Evolutionary conservation across 176 grass and related monocot genomes (phyloP), one percentile per base, ranked within the genome.

Genomic region (Eleusine indica): DNA sequence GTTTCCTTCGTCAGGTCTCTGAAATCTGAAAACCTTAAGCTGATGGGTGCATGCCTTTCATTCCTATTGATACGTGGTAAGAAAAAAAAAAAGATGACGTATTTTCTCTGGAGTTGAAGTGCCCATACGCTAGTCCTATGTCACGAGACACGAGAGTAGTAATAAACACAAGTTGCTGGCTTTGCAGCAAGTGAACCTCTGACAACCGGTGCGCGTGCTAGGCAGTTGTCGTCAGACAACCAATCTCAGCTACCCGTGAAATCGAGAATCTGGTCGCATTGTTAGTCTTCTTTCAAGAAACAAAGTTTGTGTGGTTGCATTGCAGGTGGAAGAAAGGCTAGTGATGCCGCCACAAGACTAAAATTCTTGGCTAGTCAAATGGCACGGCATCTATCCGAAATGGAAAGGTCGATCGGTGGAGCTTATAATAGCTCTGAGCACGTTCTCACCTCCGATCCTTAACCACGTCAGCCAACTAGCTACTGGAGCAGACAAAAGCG

Each of bases 201-300:
- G 51, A 18, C 51, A 67, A 40, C 21, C 22, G 8, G 17, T 57
- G 6, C 3, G 49, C 1, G 52, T 17, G 53, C 52, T 13, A 28
- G 38, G 57, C 60, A 53, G 16, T 43, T 66, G 69, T 30, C 47
- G n/a, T 80, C 52, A 74, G 84, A 80, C 69, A 80, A 80, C 69
- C 68, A 74, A 66, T 52, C 84, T 9, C 17, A 80, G 25, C 77
- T 58, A 67, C 69, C 69, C 13, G 21, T 6, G 47, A 17, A 57
- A 57, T 3, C 29, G 1, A 66, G 28, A 64, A 19, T 53, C 44
- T 11, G 7, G 9, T 47, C 44, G 44, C 44, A 11, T 2, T 47
- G 44, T 10, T 11, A 47, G 43, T 63, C 11, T 19, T 58, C 6
- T n/a, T n/a, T 2, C 18, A n/a, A 58, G 54, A 21, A 58, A n/a